Base-by-base conservation (phyloP, 495 filamentous ascomycete species). In the Lophiostoma macrostomum region DNA sequence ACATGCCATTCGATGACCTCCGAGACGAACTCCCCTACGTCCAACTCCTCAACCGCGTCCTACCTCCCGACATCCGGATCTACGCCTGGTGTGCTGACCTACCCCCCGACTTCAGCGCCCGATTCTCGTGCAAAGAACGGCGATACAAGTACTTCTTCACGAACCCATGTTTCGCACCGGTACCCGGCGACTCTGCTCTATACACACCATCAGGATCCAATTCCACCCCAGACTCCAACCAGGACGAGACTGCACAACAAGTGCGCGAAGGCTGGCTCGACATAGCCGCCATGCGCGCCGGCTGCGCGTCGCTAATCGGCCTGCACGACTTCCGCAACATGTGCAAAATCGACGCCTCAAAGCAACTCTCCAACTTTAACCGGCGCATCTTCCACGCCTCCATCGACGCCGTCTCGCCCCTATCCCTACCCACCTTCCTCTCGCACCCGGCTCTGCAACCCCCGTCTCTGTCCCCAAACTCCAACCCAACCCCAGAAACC, bases 81-180 rank as follows among this genome's bases (percentile, higher is more conserved):
- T 77, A 97, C 23, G 93, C 93, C 32, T 98, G 94, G 93, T 95
- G 91, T 66, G 90, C 91, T 3, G 71, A 77, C 43, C 88, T 84
- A 23, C 88, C 90, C 0, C 69, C 72, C 13, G 78, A 79, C 46
- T 98, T 98, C 69, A 88, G 88, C 44, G 91, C 93, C 12, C 83
- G 94, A n/a, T 95, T 96, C 73, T 88, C 84, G 44, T 98, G 93
- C 72, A 77, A 83, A 39, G 88, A 95, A 67, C 80, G 93, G 38
- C 82, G 82, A 48, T 98, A 98, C 69, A 79, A 84, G 32, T 98
- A 97, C 71, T 96, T 95, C 78, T 98, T 98, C 75, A 97, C 91
- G 7, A 86, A 96, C 61, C 94, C 93, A 0, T 86, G 86, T 2
- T 94, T 89, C 60, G 62, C 80, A 22, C 89, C 90, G 0, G 46